phyloP scores from a whole-genome alignment of 1,284 basidiomycete species.

The Naganishia albida region DNA sequence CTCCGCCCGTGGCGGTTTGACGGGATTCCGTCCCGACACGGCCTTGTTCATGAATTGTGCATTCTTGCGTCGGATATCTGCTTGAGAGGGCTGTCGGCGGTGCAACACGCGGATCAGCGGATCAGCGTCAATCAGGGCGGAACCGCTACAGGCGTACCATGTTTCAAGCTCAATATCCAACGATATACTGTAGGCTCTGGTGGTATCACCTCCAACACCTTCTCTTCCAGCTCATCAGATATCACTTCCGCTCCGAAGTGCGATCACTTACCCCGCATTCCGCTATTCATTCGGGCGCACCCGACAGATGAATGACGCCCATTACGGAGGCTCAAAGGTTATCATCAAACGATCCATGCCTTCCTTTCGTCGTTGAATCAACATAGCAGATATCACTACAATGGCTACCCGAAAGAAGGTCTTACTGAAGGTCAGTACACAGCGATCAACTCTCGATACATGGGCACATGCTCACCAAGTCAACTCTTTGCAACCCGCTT shows the following conservation, averaged over 20 bases:
- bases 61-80: constrained; percentile 33
- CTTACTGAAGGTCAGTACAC: constrained; percentile 77
- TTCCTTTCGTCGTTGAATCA: neutral
- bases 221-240: too few relatives aligned
- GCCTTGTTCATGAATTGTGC: constrained; percentile 30
- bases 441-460: too few relatives aligned
- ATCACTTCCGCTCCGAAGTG: too few relatives aligned
- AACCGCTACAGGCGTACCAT: neutral
- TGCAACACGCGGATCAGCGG: neutral
- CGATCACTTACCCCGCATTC: neutral
- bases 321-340: neutral
- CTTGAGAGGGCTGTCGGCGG: constrained; percentile 31
- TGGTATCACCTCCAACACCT: too few relatives aligned
- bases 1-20: constrained; percentile 22
- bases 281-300: neutral
- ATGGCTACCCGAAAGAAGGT: constrained; percentile 69
- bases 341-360: too few relatives aligned
- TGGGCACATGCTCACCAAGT: too few relatives aligned
- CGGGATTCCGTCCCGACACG: constrained; percentile 26
- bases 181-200: too few relatives aligned
- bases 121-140: neutral
- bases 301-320: neutral
- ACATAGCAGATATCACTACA: constrained; percentile 12
- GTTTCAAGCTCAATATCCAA: too few relatives aligned
- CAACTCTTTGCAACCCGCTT: constrained; percentile 8